phyloP scores from a whole-genome alignment of 2,329 filamentous ascomycete species.

The Chaetomiaceae sp. region DNA sequence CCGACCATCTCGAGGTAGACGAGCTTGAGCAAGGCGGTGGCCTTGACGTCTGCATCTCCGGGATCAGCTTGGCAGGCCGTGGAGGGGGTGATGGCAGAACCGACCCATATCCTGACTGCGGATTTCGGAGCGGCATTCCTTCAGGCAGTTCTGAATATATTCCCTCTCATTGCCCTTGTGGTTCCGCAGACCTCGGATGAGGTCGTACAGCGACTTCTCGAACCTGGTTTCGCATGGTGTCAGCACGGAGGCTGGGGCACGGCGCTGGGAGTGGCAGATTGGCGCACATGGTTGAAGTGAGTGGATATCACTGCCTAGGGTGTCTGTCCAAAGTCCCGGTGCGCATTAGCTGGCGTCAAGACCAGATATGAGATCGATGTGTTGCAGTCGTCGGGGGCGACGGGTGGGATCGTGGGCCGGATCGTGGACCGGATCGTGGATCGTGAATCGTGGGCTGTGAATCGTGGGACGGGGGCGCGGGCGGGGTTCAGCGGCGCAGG shows the following conservation, averaged over 20 bases:
- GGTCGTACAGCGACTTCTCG: conserved; percentile 97
- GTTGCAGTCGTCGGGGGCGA: neutral
- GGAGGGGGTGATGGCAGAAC: conserved; percentile 28
- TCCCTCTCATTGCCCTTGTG: conserved; percentile 94
- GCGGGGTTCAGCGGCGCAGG: conserved; percentile 16
- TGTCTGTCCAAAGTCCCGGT: neutral
- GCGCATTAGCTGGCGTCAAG: neutral
- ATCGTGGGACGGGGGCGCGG: neutral
- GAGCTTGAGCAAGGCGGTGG: conserved; percentile 89
- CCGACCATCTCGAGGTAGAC: conserved; percentile 99
- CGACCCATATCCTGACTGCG: conserved; percentile 86
- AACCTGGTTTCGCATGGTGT: conserved; percentile 63
- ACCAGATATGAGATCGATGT: neutral
- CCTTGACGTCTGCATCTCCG: conserved; percentile 71
- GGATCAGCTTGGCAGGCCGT: conserved; percentile 17
- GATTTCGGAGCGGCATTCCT: conserved; percentile 93
- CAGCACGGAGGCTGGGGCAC: conserved; percentile 18
- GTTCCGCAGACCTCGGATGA: conserved; percentile 91
- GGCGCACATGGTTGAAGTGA: conserved; percentile 25
- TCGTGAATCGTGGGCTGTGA: no score
- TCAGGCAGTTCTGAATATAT: conserved; percentile 88
- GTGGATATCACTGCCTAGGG: neutral
- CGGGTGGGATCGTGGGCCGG: no score
- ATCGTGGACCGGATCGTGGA: neutral
- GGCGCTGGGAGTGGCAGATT: neutral